Evolutionary conservation across 2,329 filamentous ascomycete genomes (phyloP), one percentile per base, ranked within the genome.

Genomic region (Metarhizium album): DNA sequence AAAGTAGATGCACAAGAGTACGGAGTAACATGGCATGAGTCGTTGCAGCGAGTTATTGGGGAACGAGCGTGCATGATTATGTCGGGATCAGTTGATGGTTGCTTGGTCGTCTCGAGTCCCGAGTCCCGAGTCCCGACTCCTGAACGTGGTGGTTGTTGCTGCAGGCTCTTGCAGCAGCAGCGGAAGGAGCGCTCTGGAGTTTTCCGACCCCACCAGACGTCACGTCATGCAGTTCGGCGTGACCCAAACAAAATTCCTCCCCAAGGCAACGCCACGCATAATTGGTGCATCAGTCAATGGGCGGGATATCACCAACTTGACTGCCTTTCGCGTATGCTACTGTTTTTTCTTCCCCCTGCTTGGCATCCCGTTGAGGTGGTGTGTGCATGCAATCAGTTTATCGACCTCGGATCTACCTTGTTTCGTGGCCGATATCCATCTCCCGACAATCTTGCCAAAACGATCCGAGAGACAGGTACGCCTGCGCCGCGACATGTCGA

Each of bases 401-500:
- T 29, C 27, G 27, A 9, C 27, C 7, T 29, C 11, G 27, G 27
- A 29, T 35, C 3, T 35, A 14, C 11, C 11, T 35, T 35, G 33
- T n/a, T n/a, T n/a, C n/a, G n/a, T 13, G 33, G 13, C 33, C 16
- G 14, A 16, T 16, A 35, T 35, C 33, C 4, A 3, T 4, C 33
- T 13, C 2, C 33, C 1, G 33, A 14, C 11, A 16, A 35, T 11
- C 16, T 35, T 16, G 11, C 33, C 7, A 29, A 6, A 8, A 29
- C 27, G 27, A 29, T 9, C 14, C 33, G 11, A 35, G 14, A 8
- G 14, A 35, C 33, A 35, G 37, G 18, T 9, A 43, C n/a, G 22
- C n/a, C 13, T 16, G 20, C 11, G 13, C 22, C 20, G 13, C 18
- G 16, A 42, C 38, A 78, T 78, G 75, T 77, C 75, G 20, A 76